Evolutionary conservation across 2,329 filamentous ascomycete genomes (phyloP), one percentile per base, ranked within the genome.

Genomic region (Aspergillus spinulosporus): DNA sequence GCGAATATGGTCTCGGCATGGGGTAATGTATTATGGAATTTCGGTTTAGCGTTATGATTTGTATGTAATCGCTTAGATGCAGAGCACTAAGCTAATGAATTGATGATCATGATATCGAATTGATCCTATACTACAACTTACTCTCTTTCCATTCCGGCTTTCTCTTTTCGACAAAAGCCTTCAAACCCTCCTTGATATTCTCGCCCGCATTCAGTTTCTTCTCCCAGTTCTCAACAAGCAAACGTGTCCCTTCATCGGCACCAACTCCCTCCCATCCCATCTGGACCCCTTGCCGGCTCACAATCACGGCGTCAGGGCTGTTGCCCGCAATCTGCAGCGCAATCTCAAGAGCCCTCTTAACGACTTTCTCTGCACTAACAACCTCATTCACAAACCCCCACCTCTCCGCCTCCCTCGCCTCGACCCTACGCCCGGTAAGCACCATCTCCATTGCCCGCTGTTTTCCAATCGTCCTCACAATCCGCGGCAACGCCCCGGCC

Each of bases 121-220:
- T n/a, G n/a, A 4, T 4, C n/a, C 11, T n/a, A 3, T 36, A 36
- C 43, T 58, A 76, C 58, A 76, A 56, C 61, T 76, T 76, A 59
- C 72, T 75, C 53, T 69, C 62, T 56, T 63, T 64, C 88, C 88
- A 92, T 37, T 77, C 77, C 1, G 88, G 84, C 73, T 83, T 81
- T 67, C 88, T 79, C 80, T 86, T 90, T 79, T 92, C 88, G 14
- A 89, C 86, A 76, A 93, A 93, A 58, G 88, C 89, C 73, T 71
- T 77, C 15, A 92, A 78, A 0, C 89, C 90, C 74, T 92, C 89
- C 54, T 81, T 82, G 73, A 90, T 85, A 72, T 93, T 93, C 63
- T 88, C 86, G 0, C 84, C 88, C 2, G 77, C 80, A 59, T 86
- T 78, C 54, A 92, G 78, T 57, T 77, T 77, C 52, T 76, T 76